These are phyloP conservation scores for Chlamydomonas schloesseri DNA, from an alignment of 139 green algal genomes.

Conservation along the genomic window DNA sequence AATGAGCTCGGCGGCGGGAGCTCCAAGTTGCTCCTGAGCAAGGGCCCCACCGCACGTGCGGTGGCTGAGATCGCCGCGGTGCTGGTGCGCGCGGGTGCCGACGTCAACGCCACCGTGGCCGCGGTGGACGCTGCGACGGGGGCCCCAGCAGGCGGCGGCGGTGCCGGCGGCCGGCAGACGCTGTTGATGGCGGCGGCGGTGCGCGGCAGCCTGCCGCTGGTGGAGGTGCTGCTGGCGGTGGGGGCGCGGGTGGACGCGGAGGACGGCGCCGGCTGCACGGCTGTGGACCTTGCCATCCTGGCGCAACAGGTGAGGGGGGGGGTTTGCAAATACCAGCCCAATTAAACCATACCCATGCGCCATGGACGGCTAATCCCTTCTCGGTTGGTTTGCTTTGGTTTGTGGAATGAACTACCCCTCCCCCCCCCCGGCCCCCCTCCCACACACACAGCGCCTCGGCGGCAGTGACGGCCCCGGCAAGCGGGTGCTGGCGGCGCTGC, in stretches of 20 bases:
- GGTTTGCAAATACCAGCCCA: too few relatives aligned
- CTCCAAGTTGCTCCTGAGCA: too few relatives aligned
- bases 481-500: too few relatives aligned
- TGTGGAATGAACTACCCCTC: too few relatives aligned
- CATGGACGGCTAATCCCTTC: too few relatives aligned
- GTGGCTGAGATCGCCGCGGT: background rate
- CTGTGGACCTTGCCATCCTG: slow-evolving; percentile 13
- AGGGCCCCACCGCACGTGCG: too few relatives aligned
- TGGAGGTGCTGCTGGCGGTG: slow-evolving; percentile 16
- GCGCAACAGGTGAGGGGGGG: background rate
- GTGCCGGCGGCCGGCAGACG: background rate
- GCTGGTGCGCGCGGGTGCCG: slow-evolving; percentile 26
- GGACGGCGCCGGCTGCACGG: slow-evolving; percentile 2
- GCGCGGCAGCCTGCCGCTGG: slow-evolving; percentile 17
- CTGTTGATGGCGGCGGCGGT: slow-evolving; percentile 1
- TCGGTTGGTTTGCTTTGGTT: too few relatives aligned
- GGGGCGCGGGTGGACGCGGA: slow-evolving; percentile 22
- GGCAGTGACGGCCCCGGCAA: too few relatives aligned
- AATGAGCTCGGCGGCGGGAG: background rate
- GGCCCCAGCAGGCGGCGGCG: background rate
- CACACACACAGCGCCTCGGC: too few relatives aligned
- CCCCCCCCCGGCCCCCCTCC: too few relatives aligned
- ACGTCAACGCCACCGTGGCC: slow-evolving; percentile 6
- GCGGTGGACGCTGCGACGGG: background rate
- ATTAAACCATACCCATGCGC: too few relatives aligned